Conservation (phyloP, 768 basidiomycete genomes). For the Inosperma sp. region DNA sequence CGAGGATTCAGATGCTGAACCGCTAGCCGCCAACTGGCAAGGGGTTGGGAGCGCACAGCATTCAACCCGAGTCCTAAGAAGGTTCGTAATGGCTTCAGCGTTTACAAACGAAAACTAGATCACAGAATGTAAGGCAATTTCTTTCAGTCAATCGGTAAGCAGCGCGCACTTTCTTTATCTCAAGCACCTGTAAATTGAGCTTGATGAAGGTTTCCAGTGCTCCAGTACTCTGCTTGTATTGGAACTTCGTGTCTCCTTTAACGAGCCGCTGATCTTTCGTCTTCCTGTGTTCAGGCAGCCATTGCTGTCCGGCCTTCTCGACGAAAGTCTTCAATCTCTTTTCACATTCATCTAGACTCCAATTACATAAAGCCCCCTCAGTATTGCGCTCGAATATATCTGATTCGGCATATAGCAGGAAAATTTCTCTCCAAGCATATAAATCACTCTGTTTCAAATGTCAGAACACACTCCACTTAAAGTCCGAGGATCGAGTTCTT, state of each 20-base stretch:
- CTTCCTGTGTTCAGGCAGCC: constrained; percentile 44
- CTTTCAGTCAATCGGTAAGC: no score
- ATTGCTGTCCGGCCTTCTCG: constrained; percentile 50
- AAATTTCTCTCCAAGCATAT: constrained; percentile 87
- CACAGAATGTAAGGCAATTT: no score
- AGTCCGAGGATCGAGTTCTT: background rate
- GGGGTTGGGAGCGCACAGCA: constrained; percentile 77
- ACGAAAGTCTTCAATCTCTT: constrained; percentile 58
- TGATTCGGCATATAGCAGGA: constrained; percentile 78
- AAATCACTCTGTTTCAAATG: constrained; percentile 52
- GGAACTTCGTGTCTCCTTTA: constrained; percentile 39
- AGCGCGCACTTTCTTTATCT: constrained; percentile 68
- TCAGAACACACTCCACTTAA: background rate
- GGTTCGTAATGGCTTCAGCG: constrained; percentile 86
- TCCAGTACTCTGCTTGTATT: constrained; percentile 49
- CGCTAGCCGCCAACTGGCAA: constrained; percentile 11
- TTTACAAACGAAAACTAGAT: no score
- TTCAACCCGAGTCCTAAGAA: constrained; percentile 91
- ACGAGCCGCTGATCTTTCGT: background rate
- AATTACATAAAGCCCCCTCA: background rate
- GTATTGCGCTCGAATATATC: constrained; percentile 66
- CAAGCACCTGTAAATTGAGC: constrained; percentile 73
- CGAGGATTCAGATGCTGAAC: constrained; percentile 16
- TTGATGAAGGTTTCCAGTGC: constrained; percentile 68
- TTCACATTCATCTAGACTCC: constrained; percentile 62